A percentile compares a stretch with the other conserved stretches of the same genome.
These are phyloP conservation scores for Phytophthora boehmeriae DNA, from an alignment of 352 stramenopile species.

Conservation along the genomic window DNA sequence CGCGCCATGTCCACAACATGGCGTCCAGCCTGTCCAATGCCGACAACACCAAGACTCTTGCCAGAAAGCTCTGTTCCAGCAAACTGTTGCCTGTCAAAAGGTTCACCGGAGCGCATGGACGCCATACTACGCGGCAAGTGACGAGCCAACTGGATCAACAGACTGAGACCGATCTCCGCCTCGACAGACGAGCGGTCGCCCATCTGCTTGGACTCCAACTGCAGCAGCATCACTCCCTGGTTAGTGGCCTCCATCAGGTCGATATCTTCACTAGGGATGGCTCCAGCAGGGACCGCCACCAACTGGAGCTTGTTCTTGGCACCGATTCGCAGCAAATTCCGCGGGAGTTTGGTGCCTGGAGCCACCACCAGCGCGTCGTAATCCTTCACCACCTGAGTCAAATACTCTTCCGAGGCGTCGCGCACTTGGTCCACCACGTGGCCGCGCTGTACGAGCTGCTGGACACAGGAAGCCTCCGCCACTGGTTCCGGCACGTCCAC, in stretches of 20 bases:
- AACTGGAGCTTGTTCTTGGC: constrained; percentile 55
- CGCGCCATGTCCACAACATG: constrained; percentile 76
- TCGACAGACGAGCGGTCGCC: constrained; percentile 78
- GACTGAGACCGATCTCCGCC: constrained; percentile 66
- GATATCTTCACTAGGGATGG: constrained; percentile 66
- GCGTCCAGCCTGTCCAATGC: constrained; percentile 72
- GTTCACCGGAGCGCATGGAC: constrained; percentile 30
- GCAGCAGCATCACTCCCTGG: constrained; percentile 74
- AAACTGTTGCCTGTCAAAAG: constrained; percentile 55
- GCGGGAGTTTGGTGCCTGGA: constrained; percentile 49
- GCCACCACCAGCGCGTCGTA: constrained; percentile 76
- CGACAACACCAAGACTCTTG: constrained; percentile 76
- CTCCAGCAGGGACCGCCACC: constrained; percentile 57
- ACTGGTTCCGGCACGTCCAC: constrained; percentile 59
- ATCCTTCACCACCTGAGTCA: constrained; percentile 38
- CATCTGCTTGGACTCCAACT: constrained; percentile 77
- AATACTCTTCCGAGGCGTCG: constrained; percentile 34
- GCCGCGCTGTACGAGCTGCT: constrained; percentile 75
- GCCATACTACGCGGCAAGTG: constrained; percentile 62
- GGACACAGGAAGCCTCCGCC: constrained; percentile 57
- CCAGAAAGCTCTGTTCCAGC: constrained; percentile 60
- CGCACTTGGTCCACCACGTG: constrained; percentile 64
- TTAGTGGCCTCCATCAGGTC: constrained; percentile 81
- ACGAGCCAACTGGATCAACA: constrained; percentile 69
- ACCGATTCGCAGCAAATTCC: constrained; percentile 45